A percentile compares a stretch with the other conserved stretches of the same genome.
Evolutionary conservation across 2,329 filamentous ascomycete genomes (phyloP).

Genomic region (Huntiella omanensis): DNA sequence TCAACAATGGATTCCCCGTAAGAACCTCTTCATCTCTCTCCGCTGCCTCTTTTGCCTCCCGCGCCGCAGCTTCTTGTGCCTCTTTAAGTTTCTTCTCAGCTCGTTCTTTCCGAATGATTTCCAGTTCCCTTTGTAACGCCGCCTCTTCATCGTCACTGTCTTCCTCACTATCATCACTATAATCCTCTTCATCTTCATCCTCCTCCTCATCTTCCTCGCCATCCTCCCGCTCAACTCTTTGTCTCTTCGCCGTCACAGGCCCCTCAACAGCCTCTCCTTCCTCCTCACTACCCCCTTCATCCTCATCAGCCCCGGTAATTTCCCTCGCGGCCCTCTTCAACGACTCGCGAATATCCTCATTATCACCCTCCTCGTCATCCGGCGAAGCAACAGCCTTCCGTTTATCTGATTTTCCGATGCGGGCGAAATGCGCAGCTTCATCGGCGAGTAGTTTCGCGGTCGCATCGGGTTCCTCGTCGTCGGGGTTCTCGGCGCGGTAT

Average conservation of each 20-base stretch:
- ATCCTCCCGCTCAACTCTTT: constrained; percentile 68
- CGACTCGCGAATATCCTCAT: constrained; percentile 20
- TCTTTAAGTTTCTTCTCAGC: constrained; percentile 36
- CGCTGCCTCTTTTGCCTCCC: constrained; percentile 63
- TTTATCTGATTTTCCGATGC: constrained; percentile 30
- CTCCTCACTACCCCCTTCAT: constrained; percentile 39
- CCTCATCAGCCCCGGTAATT: constrained; percentile 32
- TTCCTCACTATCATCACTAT: constrained; percentile 29
- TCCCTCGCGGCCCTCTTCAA: constrained; percentile 14
- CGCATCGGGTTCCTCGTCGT: constrained; percentile 47
- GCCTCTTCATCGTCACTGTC: constrained; percentile 70
- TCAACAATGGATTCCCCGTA: constrained; percentile 77
- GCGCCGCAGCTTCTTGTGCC: constrained; percentile 44
- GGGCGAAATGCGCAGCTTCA: constrained; percentile 73
- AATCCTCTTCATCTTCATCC: constrained; percentile 27
- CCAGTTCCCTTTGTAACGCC: constrained; percentile 77
- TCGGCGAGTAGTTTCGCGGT: constrained; percentile 77
- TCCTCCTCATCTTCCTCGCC: constrained; percentile 39
- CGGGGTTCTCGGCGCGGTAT: constrained; percentile 50
- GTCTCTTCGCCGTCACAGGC: constrained; percentile 62
- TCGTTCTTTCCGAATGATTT: constrained; percentile 79
- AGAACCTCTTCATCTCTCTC: constrained; percentile 77
- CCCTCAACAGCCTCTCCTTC: constrained; percentile 50
- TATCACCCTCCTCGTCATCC: constrained; percentile 30
- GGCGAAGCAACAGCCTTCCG: constrained; percentile 30